Evolutionary conservation across 352 stramenopile genomes (phyloP), one percentile per base, ranked within the genome.

Genomic region (Pythium pectinolyticum): DNA sequence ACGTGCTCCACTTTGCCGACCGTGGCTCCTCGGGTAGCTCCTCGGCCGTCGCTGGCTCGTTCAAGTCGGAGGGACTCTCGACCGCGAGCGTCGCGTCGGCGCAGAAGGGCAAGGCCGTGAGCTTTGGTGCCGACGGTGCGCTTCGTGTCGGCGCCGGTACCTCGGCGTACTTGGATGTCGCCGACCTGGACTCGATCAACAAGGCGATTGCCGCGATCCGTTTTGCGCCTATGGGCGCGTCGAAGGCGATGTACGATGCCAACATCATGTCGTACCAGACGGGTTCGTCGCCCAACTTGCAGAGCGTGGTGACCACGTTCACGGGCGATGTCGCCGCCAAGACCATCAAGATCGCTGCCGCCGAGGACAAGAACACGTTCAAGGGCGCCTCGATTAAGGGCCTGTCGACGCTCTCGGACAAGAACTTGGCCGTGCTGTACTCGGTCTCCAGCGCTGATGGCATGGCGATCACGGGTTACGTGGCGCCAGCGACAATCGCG

Each of bases 1-100:
- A 93, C 78, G 69, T 90, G 37, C 63, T 93, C 40, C 84, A 93
- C 74, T 93, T 93, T 67, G 81, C 72, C 20, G 79, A 90, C 73
- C 79, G 79, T 57, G 76, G 69, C 49, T 64, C 57, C 55, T 74
- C 61, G 37, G 58, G 49, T 30, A 58, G 63, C 58, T 68, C 77
- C 3, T 61, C 79, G 45, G 61, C 63, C 14, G 49, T 63, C 20
- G 66, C 72, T 0, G 74, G 69, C 47, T 69, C 63, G 58, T 81
- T 88, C 66, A 27, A 72, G 58, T 49, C 37, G 59, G 30, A 27
- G 2, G 24, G 27, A 39, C 1, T 66, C 43, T 49, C 48, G 35
- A 41, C 37, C 32, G 19, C 64, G 49, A 56, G 51, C 58, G 57
- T 59, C 67, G 58, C 61, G 14, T 49, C 37, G 41, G 66, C 75